Conservation (phyloP, 2,329 filamentous ascomycete genomes). For the Chalara sp. region DNA sequence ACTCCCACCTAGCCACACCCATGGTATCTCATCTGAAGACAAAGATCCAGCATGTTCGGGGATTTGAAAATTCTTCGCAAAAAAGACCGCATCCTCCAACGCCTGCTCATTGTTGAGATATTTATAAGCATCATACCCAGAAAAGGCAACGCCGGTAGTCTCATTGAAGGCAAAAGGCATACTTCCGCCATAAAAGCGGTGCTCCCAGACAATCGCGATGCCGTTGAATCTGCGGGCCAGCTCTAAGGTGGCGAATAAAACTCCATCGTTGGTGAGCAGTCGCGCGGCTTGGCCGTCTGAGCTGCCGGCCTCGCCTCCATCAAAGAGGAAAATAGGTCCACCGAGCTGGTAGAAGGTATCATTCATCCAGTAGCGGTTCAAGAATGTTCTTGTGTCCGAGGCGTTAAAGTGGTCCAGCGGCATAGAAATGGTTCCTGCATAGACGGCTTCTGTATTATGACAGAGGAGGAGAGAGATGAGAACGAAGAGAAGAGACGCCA, state of each 20-base stretch:
- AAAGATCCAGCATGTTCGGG: slow-evolving; percentile 20
- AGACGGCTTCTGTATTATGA: too few relatives aligned
- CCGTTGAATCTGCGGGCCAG: slow-evolving; percentile 4
- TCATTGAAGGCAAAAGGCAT: slow-evolving; percentile 2
- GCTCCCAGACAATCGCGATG: slow-evolving; percentile 9
- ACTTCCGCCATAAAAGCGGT: slow-evolving; percentile 7
- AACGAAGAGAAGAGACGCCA: too few relatives aligned
- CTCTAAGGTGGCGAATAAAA: slow-evolving; percentile 3
- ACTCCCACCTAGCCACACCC: neutral
- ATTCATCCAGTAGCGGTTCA: slow-evolving; percentile 11
- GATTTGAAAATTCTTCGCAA: slow-evolving; percentile 42
- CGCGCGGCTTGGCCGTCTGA: neutral
- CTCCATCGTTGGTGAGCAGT: too few relatives aligned
- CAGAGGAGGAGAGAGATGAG: too few relatives aligned
- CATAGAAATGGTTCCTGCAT: too few relatives aligned
- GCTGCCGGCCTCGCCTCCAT: slow-evolving; percentile 5
- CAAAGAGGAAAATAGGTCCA: slow-evolving; percentile 8
- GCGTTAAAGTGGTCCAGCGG: slow-evolving; percentile 4
- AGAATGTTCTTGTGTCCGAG: slow-evolving; percentile 3
- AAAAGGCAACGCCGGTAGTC: slow-evolving; percentile 1
- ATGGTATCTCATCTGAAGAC: slow-evolving; percentile 5
- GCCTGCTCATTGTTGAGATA: slow-evolving; percentile 29
- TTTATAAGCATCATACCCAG: slow-evolving; percentile 5
- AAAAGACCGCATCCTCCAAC: slow-evolving; percentile 43
- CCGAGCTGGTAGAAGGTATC: slow-evolving; percentile 4